Evolutionary conservation across 345 rosid species (phyloP).

Genomic region (Eutrema japonicum): DNA sequence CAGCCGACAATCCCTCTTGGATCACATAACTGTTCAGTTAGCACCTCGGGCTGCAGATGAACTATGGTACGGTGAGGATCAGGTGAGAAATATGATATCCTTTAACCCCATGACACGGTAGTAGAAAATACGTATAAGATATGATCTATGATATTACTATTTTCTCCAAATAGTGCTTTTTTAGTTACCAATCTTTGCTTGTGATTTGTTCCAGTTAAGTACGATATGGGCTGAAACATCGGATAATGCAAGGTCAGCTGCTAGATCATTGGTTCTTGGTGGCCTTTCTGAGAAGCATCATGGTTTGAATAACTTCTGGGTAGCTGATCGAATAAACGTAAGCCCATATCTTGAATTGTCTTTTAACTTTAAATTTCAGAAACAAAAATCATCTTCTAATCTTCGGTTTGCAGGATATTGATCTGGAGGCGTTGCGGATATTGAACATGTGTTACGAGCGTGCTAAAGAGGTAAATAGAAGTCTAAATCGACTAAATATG

Average conservation of each 20-base stretch:
- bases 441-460: constrained; percentile 69
- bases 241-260: constrained; percentile 89
- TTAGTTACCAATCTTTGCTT: constrained; percentile 24
- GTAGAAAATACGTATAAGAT: constrained; percentile 8
- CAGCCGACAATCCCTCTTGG: constrained; percentile 90
- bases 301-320: constrained; percentile 80
- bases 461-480: constrained; percentile 70
- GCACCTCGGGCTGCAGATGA: constrained; percentile 99
- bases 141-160: constrained; percentile 10
- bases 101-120: constrained; percentile 3
- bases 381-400: constrained; percentile 9
- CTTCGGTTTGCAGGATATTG: constrained; percentile 66
- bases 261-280: constrained; percentile 80
- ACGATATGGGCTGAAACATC: constrained; percentile 98
- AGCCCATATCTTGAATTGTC: constrained; percentile 33
- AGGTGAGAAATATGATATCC: constrained; percentile 56
- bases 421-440: constrained; percentile 73
- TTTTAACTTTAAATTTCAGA: neutral
- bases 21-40: constrained; percentile 91
- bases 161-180: neutral
- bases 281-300: constrained; percentile 87
- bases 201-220: constrained; percentile 66
- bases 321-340: constrained; percentile 81
- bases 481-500: neutral
- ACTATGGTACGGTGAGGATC: constrained; percentile 80